Evolutionary conservation across 139 green algal species (phyloP).

Genomic region (Deuterostichococcus epilithicus): DNA sequence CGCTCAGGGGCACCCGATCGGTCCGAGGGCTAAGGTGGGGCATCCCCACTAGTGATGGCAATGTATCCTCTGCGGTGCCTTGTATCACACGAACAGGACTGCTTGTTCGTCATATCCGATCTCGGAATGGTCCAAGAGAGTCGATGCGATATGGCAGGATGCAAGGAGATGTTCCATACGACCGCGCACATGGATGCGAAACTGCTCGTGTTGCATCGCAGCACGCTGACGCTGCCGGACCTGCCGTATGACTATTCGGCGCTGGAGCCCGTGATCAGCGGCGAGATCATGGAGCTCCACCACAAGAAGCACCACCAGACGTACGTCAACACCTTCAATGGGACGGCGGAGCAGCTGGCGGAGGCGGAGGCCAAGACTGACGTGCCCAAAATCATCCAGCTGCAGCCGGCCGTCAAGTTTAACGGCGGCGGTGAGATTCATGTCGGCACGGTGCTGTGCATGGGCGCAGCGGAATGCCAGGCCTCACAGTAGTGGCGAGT

Average conservation of each 20-base stretch:
- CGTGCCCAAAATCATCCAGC: slow-evolving; percentile 64
- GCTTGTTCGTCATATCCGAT: too few relatives aligned
- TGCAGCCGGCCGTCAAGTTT: slow-evolving; percentile 92
- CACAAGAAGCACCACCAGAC: slow-evolving; percentile 90
- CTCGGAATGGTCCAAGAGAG: too few relatives aligned
- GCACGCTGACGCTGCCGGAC: slow-evolving; percentile 68
- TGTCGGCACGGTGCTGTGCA: background rate
- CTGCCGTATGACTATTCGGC: slow-evolving; percentile 81
- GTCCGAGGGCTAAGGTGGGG: background rate
- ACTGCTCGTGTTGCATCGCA: too few relatives aligned
- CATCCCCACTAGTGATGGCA: background rate
- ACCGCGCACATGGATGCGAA: too few relatives aligned
- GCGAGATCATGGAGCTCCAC: slow-evolving; percentile 97
- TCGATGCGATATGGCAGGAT: too few relatives aligned
- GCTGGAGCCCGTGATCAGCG: slow-evolving; percentile 85
- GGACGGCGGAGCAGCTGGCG: slow-evolving; percentile 68
- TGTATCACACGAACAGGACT: too few relatives aligned
- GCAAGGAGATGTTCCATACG: too few relatives aligned
- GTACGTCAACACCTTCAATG: slow-evolving; percentile 90
- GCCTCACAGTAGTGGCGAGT: too few relatives aligned
- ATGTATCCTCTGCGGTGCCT: background rate
- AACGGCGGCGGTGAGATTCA: slow-evolving; percentile 80
- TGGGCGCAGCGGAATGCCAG: background rate
- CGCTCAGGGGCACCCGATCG: background rate
- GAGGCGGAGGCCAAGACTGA: slow-evolving; percentile 75